Conservation (phyloP, 805 yeast species). For the Pichia cabralensis region DNA sequence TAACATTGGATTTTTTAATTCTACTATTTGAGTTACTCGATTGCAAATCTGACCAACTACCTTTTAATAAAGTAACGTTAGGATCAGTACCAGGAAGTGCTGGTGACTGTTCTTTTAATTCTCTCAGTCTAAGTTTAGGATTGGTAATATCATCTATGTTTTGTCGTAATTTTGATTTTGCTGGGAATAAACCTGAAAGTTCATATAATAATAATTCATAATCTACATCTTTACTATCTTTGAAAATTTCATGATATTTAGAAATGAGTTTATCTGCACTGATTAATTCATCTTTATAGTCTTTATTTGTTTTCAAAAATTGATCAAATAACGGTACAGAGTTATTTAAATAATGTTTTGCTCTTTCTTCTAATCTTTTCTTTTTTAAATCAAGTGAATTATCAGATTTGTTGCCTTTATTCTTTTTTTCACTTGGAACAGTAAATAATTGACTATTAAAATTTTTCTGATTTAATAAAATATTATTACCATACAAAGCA, state of each 20-base stretch:
- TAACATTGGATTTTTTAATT: neutral
- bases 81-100: slow-evolving; percentile 31
- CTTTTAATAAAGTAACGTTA: too few relatives aligned
- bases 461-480: slow-evolving; percentile 13
- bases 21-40: slow-evolving; percentile 1
- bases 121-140: slow-evolving; percentile 18
- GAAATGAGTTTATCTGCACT: slow-evolving; percentile 38
- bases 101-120: slow-evolving; percentile 37
- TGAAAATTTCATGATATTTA: slow-evolving; percentile 41
- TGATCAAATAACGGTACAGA: slow-evolving; percentile 34
- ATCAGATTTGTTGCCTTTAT: slow-evolving; percentile 8
- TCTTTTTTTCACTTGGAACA: slow-evolving; percentile 25
- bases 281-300: slow-evolving; percentile 36
- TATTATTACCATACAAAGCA: slow-evolving; percentile 31
- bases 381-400: slow-evolving; percentile 29
- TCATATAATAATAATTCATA: slow-evolving; percentile 49
- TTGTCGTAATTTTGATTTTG: slow-evolving; percentile 33
- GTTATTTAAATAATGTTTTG: slow-evolving; percentile 64
- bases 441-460: slow-evolving; percentile 47
- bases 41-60: neutral
- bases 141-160: slow-evolving; percentile 26
- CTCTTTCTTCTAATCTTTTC: slow-evolving; percentile 71
- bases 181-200: slow-evolving; percentile 45
- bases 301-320: slow-evolving; percentile 40
- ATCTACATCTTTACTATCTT: slow-evolving; percentile 32